These are phyloP conservation scores for Sporisorium exsertum DNA, from an alignment of 1,284 basidiomycete genomes.

Conservation along the genomic window DNA sequence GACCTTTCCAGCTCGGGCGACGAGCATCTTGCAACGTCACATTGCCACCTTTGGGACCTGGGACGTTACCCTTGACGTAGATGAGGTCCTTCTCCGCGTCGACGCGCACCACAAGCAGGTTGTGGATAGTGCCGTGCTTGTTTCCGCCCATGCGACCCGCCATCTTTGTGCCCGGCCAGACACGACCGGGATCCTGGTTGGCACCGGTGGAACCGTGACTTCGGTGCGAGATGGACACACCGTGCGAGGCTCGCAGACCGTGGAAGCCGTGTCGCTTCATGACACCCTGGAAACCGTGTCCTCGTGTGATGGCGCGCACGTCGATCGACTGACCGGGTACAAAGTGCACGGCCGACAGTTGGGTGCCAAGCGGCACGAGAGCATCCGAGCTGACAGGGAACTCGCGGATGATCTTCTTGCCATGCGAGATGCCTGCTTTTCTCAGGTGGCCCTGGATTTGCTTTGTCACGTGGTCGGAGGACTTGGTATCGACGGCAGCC, in stretches of 20 bases:
- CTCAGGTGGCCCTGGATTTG: slow-evolving; percentile 90
- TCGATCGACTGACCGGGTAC: slow-evolving; percentile 98
- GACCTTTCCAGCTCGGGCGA: slow-evolving; percentile 63
- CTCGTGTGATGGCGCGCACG: slow-evolving; percentile 90
- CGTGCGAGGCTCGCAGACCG: slow-evolving; percentile 92
- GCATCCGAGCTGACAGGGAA: slow-evolving; percentile 91
- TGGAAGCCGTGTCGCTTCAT: slow-evolving; percentile 98
- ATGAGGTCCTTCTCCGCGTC: slow-evolving; percentile 87
- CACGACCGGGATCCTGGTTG: slow-evolving; percentile 87
- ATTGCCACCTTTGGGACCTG: slow-evolving; percentile 73
- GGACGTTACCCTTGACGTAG: slow-evolving; percentile 78
- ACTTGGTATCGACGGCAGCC: slow-evolving; percentile 73
- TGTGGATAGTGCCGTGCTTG: slow-evolving; percentile 75
- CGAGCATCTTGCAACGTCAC: slow-evolving; percentile 68
- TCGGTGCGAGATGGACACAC: slow-evolving; percentile 95
- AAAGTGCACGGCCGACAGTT: slow-evolving; percentile 90
- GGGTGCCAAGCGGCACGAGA: slow-evolving; percentile 88
- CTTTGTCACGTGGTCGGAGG: slow-evolving; percentile 76
- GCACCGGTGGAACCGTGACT: slow-evolving; percentile 92
- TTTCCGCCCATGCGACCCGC: slow-evolving; percentile 88
- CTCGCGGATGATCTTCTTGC: slow-evolving; percentile 89
- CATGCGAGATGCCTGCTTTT: slow-evolving; percentile 79
- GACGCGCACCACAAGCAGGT: slow-evolving; percentile 84
- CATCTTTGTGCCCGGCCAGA: slow-evolving; percentile 99
- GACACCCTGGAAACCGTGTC: slow-evolving; percentile 94